These are phyloP conservation scores for Laburnicola sp. DNA, from an alignment of 2,329 filamentous ascomycete species.

Conservation along the genomic window DNA sequence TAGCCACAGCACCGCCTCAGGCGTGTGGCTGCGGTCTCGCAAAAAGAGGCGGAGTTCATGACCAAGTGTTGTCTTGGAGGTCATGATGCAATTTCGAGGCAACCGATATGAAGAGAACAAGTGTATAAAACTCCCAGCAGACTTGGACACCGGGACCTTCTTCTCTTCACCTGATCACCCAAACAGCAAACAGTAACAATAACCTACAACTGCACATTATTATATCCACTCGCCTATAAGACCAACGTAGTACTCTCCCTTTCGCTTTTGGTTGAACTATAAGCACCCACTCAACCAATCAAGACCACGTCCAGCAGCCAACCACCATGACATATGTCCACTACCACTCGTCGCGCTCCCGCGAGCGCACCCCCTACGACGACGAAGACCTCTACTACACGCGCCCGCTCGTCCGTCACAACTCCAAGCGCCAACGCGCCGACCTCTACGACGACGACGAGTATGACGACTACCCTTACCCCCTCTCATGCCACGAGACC, in stretches of 20 bases:
- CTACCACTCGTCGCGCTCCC: conserved; percentile 25
- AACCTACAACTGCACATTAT: neutral
- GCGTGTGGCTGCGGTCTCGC: neutral
- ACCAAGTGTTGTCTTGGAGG: conserved; percentile 1
- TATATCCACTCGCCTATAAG: neutral
- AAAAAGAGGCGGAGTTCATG: conserved; percentile 1
- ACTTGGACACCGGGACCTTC: neutral
- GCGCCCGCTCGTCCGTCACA: conserved; percentile 26
- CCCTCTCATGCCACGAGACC: conserved; percentile 20
- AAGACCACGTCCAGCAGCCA: neutral
- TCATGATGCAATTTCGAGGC: conserved; percentile 2
- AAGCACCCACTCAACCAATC: neutral
- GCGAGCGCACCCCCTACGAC: conserved; percentile 22
- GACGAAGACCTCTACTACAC: conserved; percentile 18
- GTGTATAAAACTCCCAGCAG: neutral
- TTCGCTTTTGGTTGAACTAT: neutral
- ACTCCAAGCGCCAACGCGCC: conserved; percentile 32
- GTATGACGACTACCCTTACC: conserved; percentile 38
- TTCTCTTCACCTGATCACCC: neutral
- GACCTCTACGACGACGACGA: conserved; percentile 30
- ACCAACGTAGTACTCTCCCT: neutral
- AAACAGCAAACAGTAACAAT: neutral
- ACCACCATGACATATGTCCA: conserved; percentile 32
- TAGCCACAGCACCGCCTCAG: conserved; percentile 10
- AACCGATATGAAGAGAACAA: conserved; percentile 3